Evolutionary conservation across 2,329 filamentous ascomycete genomes (phyloP), one percentile per base, ranked within the genome.

Genomic region (Venturiaceae sp.): DNA sequence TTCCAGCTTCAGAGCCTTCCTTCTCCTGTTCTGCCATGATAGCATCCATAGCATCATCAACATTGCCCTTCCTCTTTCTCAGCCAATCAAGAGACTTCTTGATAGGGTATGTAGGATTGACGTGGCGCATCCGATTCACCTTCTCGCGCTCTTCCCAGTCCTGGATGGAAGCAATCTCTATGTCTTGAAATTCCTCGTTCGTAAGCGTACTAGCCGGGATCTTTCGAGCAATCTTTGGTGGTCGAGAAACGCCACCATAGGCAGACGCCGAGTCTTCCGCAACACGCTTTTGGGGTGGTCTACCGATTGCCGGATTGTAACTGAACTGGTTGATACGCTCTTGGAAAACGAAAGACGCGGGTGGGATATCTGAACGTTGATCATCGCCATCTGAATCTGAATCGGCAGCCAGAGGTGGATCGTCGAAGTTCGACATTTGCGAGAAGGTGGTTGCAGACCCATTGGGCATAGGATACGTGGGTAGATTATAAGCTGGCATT

Each of bases 1-100:
- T 62, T 3, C 59, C 64, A 19, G 64, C 63, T 33, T 56, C 60
- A 34, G 55, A 30, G 4, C 53, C 34, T 28, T 63, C 60, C 36
- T 60, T 56, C 60, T 64, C 37, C 76, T 73, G 23, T 75, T 69
- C 14, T 68, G 63, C n/a, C 67, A 67, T 2, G 72, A 53, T 41
- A 32, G 72, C 39, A 84, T 74, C 72, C 60, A 80, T 70, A 1
- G 85, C 80, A 64, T 82, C 77, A 23, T 83, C 76, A 59, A 77
- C 79, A 60, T 82, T 78, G 1, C 81, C 80, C 21, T 74, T 76
- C 56, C 75, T 77, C 16, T 66, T 64, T 1, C 76, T 57, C 28
- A 88, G 68, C 5, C 80, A 79, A 58, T 80, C 71, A 47, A 79
- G 68, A 44, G 80, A 77, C 23, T 71, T 67, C 28, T 73, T 63